A percentile compares a stretch with the other conserved stretches of the same genome.
phyloP scores from a whole-genome alignment of 441 rosid species.

The Lepidium campestre region DNA sequence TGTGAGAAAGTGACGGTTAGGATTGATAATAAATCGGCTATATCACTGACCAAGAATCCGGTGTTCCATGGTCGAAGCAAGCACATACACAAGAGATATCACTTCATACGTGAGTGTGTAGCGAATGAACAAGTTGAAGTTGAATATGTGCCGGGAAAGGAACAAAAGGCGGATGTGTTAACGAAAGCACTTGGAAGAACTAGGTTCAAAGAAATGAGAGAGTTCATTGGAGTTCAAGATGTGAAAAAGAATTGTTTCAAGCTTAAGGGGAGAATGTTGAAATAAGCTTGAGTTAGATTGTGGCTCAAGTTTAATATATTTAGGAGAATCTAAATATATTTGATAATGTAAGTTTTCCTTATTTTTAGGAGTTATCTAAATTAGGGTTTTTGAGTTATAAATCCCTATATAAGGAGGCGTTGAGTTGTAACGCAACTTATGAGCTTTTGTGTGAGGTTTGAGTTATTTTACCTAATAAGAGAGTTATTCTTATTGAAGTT shows the following conservation, averaged over 20 bases:
- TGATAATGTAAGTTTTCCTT: too few relatives aligned
- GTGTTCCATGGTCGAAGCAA: background rate
- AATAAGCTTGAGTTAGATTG: background rate
- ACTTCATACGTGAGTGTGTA: background rate
- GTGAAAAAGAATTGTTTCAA: background rate
- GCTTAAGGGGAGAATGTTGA: background rate
- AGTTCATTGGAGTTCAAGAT: background rate
- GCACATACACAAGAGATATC: background rate
- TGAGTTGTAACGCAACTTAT: too few relatives aligned
- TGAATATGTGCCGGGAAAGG: background rate
- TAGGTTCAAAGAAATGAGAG: background rate
- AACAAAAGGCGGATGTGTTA: background rate
- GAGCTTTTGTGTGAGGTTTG: too few relatives aligned
- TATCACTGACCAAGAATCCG: background rate
- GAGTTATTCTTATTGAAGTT: too few relatives aligned
- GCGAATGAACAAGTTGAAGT: background rate
- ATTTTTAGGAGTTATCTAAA: too few relatives aligned
- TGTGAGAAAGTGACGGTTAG: background rate
- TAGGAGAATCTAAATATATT: background rate
- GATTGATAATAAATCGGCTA: background rate
- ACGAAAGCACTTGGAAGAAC: background rate
- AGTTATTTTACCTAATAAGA: too few relatives aligned
- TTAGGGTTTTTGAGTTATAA: too few relatives aligned
- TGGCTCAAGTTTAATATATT: background rate
- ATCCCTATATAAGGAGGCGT: too few relatives aligned